A percentile compares a stretch with the other conserved stretches of the same genome.
Conservation (phyloP, 805 yeast genomes). For the Metschnikowia similis region DNA sequence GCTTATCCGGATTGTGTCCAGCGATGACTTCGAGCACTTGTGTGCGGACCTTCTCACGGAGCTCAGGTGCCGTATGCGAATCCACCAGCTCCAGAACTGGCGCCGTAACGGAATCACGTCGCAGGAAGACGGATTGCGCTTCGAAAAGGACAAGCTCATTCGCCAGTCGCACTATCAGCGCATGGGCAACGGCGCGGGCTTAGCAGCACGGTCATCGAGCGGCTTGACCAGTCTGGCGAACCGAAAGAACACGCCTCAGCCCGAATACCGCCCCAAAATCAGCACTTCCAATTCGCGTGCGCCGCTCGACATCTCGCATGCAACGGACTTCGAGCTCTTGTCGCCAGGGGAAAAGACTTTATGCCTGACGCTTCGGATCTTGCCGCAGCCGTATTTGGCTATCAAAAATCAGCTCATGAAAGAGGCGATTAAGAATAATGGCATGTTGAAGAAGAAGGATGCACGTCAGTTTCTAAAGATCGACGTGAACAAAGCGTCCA, state of each 20-base stretch:
- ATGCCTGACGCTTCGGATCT: conserved; percentile 76
- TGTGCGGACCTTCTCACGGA: conserved; percentile 72
- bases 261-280: conserved; percentile 41
- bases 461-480: conserved; percentile 82
- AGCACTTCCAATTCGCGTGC: conserved; percentile 37
- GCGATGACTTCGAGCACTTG: conserved; percentile 75
- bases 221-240: conserved; percentile 4
- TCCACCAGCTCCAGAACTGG: conserved; percentile 91
- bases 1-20: conserved; percentile 73
- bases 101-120: conserved; percentile 84
- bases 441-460: conserved; percentile 72
- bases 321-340: conserved; percentile 77
- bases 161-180: conserved; percentile 62
- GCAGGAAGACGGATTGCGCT: conserved; percentile 75
- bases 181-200: conserved; percentile 38
- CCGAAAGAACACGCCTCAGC: conserved; percentile 28
- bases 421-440: conserved; percentile 82
- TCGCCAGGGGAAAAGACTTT: conserved; percentile 85
- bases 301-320: conserved; percentile 66
- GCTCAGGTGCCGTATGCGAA: conserved; percentile 70
- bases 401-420: conserved; percentile 86
- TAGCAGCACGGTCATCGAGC: conserved; percentile 17
- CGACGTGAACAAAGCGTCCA: conserved; percentile 81
- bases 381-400: conserved; percentile 92
- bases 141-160: conserved; percentile 80